Evolutionary conservation across 2,329 filamentous ascomycete genomes (phyloP).

Genomic region (Zelopaecilomyces penicillatus): DNA sequence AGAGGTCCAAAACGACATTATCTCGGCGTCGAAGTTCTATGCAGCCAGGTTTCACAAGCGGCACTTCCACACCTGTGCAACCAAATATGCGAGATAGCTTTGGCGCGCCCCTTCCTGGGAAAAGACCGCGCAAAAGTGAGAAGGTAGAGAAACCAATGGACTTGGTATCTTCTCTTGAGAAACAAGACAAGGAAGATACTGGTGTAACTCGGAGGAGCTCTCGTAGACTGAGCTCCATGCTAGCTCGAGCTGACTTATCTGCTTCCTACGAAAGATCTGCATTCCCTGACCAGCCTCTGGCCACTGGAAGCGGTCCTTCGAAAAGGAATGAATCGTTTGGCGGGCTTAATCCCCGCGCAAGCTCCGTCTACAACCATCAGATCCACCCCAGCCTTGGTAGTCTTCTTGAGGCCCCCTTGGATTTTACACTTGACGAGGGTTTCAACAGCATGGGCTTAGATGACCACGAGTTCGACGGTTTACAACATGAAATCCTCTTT

Average conservation of each 20-base stretch:
- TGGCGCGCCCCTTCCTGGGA: conserved; percentile 48
- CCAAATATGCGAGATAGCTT: conserved; percentile 70
- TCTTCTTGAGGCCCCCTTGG: conserved; percentile 59
- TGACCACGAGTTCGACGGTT: conserved; percentile 61
- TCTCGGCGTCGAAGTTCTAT: conserved; percentile 54
- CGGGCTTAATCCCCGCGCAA: conserved; percentile 30
- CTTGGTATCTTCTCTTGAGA: conserved; percentile 62
- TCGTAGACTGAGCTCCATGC: conserved; percentile 80
- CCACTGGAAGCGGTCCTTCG: conserved; percentile 33
- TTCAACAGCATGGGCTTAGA: conserved; percentile 66
- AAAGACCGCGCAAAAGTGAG: conserved; percentile 44
- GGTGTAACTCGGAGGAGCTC: conserved; percentile 51
- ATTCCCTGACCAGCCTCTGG: conserved; percentile 60
- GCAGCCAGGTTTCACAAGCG: conserved; percentile 62
- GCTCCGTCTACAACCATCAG: conserved; percentile 35
- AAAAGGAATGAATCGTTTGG: conserved; percentile 65
- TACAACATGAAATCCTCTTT: conserved; percentile 65
- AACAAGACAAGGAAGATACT: conserved; percentile 49
- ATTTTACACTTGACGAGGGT: conserved; percentile 62
- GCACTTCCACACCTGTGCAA: conserved; percentile 67
- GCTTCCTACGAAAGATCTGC: conserved; percentile 72
- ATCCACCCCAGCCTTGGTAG: conserved; percentile 49
- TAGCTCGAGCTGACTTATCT: conserved; percentile 79
- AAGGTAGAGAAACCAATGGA: conserved; percentile 46
- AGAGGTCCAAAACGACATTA: conserved; percentile 37